Evolutionary conservation across 1,284 basidiomycete species (phyloP).

Genomic region (Mycena sp.): DNA sequence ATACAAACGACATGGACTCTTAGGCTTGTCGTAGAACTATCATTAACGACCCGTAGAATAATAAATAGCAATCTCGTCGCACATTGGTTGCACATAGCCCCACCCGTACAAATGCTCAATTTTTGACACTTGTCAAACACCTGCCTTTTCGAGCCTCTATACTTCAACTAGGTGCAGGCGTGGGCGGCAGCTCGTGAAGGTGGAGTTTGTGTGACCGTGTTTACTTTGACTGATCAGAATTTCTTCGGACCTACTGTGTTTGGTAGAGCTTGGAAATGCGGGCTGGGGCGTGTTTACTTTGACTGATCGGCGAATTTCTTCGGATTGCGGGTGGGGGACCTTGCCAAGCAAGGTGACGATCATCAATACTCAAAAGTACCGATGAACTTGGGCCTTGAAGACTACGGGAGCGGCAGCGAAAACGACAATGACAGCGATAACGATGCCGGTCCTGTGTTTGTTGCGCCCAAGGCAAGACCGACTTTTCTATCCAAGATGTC

Average conservation of each 20-base stretch:
- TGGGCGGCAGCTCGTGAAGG: no score
- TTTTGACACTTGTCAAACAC: slow-evolving; percentile 4
- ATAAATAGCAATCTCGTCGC: background rate
- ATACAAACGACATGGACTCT: slow-evolving; percentile 9
- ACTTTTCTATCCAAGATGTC: slow-evolving; percentile 42
- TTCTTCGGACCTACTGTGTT: no score
- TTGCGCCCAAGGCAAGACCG: slow-evolving; percentile 35
- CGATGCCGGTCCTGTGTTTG: background rate
- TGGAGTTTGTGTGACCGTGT: no score
- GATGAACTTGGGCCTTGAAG: slow-evolving; percentile 75
- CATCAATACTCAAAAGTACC: slow-evolving; percentile 2
- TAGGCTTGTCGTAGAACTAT: slow-evolving; percentile 17
- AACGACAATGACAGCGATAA: slow-evolving; percentile 53
- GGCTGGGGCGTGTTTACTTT: no score
- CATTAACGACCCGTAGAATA: slow-evolving; percentile 18
- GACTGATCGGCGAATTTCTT: no score
- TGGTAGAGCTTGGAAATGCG: no score
- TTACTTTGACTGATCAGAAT: no score
- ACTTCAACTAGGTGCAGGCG: no score
- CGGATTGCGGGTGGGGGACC: no score
- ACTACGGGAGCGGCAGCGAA: slow-evolving; percentile 76
- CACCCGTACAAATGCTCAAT: slow-evolving; percentile 10
- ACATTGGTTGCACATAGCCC: background rate
- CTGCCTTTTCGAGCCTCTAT: no score
- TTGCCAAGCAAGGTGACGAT: no score